Evolutionary conservation across 208 protist genomes (phyloP), one percentile per base, ranked within the genome.

Genomic region (Histomonas meleagridis): DNA sequence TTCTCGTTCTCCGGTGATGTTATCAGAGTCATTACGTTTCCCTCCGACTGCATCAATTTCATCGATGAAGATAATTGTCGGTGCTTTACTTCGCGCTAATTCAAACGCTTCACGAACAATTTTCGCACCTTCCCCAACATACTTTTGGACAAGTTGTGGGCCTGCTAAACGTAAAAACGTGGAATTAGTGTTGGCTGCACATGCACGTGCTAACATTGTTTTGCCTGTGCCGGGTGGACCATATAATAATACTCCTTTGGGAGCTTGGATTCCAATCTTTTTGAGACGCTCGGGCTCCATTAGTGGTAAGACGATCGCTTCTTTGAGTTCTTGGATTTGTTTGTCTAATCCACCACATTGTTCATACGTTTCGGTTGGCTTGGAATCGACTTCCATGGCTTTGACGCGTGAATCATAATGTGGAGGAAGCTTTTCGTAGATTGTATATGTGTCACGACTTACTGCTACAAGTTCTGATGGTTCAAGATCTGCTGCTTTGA

Each of bases 21-120:
- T 96, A 81, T 98, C 98, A 86, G 92, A 94, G 93, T 97, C 96
- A 92, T 95, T 95, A 76, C 98, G 96, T 93, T 98, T 98, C 16
- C 97, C 99, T 79, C 98, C 98, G 70, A 99, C 97, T 49, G 98
- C 98, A 94, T 99, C 98, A 26, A 99, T 96, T 94, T 99, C 98
- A 92, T 99, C 98, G 93, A 99, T 99, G 94, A 99, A 99, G 91
- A 99, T 99, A 93, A 99, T 99, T 21, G 98, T 96, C 9, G 97
- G 98, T 26, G 96, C 96, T 94, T 99, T 99, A 94, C 99, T 98
- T 94, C 98, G 99, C 40, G 99, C 99, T 38, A 99, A 95, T 1
- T 96, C 97, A 95, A 99, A 99, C 51, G 98, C 97, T 93, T 99
- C 98, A 53, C 98, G 95, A 32, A 99, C 97, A 40, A 99, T 96